Base-by-base conservation (phyloP, 495 filamentous ascomycete species). In the Cairneyella variabilis region DNA sequence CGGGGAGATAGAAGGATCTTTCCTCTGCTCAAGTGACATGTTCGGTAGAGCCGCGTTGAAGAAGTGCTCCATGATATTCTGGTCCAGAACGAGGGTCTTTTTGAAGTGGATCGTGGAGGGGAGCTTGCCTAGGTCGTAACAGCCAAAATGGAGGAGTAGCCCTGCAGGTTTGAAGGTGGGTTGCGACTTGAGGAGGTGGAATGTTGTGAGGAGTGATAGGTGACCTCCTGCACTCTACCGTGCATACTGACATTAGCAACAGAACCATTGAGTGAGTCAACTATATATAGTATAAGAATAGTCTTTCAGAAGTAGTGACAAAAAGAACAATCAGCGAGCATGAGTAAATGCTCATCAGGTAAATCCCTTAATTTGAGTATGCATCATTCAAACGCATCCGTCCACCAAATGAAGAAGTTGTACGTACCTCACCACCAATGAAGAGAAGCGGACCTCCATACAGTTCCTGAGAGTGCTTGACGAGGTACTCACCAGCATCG, bases 61-160 rank as follows among this genome's bases (percentile, higher is more conserved):
- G 60, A 69, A 82, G 2, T 66, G 51, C 28, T 65, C 17, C 62
- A 77, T 72, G 30, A 69, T 63, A 3, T 69, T 57, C 21, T 56
- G 27, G 44, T 71, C 59, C 32, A 79, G 60, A 27, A 79, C 63
- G 4, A 75, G 64, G 3, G 64, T 56, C 23, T 61, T 57, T 0
- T 65, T 42, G 40, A 71, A 66, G 49, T 67, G 56, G 50, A 41
- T 44, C 3, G 63, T 45, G 20, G 56, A 51, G 9, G 74, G 71
- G 9, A 71, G 53, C 43, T 70, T 66, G 42, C 63, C 61, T 17
- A 79, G 58, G 56, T 79, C 74, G 55, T 66, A 79, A 51, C 46
- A 56, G 28, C 75, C 76, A 59, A 68, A 81, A 57, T 69, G 64
- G 8, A 76, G 68, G 16, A 78, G 54, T 12, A 78, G 66, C n/a